A percentile compares a stretch with the other conserved stretches of the same genome.
Conservation (phyloP, 257 asterid genomes). For the Lithospermum erythrorhizon region DNA sequence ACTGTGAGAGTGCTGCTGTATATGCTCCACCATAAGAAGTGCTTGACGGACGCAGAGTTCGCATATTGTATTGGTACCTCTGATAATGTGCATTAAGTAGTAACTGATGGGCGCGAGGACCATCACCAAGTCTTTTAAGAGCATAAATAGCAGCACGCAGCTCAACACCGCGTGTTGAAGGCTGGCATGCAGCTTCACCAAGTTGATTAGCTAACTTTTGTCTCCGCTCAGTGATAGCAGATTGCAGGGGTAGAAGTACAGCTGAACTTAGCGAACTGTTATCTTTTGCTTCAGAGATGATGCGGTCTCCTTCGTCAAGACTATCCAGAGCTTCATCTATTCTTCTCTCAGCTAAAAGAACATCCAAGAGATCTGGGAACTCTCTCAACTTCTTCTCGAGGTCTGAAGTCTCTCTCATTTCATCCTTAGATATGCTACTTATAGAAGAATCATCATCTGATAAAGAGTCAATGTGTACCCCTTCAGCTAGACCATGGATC, state of each 20-base stretch:
- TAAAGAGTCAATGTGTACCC: constrained; percentile 64
- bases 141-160: constrained; percentile 92
- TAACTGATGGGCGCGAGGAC: constrained; percentile 90
- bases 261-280: constrained; percentile 36
- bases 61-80: constrained; percentile 92
- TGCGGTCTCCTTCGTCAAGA: constrained; percentile 81
- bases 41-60: constrained; percentile 88
- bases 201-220: constrained; percentile 93
- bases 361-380: constrained; percentile 90
- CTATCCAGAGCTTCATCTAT: constrained; percentile 79
- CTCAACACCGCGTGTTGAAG: constrained; percentile 91
- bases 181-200: constrained; percentile 94
- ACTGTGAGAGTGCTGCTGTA: constrained; percentile 93
- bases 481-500: constrained; percentile 88
- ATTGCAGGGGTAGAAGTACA: constrained; percentile 44
- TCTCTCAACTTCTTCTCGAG: constrained; percentile 72
- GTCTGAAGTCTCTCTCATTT: constrained; percentile 57
- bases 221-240: constrained; percentile 62
- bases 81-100: constrained; percentile 89
- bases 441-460: constrained; percentile 43
- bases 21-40: constrained; percentile 97
- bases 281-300: constrained; percentile 66
- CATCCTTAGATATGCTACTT: constrained; percentile 33
- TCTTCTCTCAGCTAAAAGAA: constrained; percentile 92
- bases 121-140: constrained; percentile 92